These are phyloP conservation scores for Boletus subparvulus DNA, from an alignment of 768 basidiomycete genomes.

Conservation along the genomic window DNA sequence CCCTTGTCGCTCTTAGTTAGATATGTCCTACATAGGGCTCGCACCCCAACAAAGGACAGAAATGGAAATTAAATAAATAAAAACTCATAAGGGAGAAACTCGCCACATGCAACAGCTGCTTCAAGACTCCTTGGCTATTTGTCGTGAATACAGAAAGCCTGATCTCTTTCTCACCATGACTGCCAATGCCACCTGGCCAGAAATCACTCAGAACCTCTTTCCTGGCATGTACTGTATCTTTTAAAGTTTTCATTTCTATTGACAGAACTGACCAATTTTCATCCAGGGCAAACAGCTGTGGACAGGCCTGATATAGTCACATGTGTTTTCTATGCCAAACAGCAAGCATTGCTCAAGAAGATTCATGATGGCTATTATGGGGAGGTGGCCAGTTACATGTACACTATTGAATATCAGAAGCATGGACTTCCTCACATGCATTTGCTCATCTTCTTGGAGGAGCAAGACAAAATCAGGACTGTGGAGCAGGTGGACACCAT, in stretches of 20 bases:
- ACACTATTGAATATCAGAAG: slow-evolving; percentile 42
- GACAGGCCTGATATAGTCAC: slow-evolving; percentile 50
- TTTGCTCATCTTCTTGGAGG: neutral
- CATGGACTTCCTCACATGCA: neutral
- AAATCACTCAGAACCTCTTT: slow-evolving; percentile 39
- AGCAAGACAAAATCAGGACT: neutral
- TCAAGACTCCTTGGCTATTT: slow-evolving; percentile 50
- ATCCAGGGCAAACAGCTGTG: slow-evolving; percentile 34
- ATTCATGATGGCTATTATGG: slow-evolving; percentile 46
- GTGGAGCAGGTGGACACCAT: neutral
- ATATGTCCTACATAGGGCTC: too few species aligned
- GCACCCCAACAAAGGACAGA: too few species aligned
- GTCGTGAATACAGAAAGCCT: slow-evolving; percentile 31
- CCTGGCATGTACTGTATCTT: slow-evolving; percentile 20
- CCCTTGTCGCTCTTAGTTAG: too few species aligned
- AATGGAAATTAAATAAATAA: too few species aligned
- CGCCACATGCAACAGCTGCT: slow-evolving; percentile 42
- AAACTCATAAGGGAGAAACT: slow-evolving; percentile 37
- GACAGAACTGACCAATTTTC: neutral
- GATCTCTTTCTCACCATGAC: slow-evolving; percentile 57
- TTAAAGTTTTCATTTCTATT: too few species aligned
- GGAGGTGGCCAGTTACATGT: slow-evolving; percentile 40
- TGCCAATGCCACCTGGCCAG: slow-evolving; percentile 49
- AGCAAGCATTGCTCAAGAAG: slow-evolving; percentile 34
- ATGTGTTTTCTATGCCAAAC: slow-evolving; percentile 46